Evolutionary conservation across 306 rosid species (phyloP).

Genomic region (Vicia sativa): DNA sequence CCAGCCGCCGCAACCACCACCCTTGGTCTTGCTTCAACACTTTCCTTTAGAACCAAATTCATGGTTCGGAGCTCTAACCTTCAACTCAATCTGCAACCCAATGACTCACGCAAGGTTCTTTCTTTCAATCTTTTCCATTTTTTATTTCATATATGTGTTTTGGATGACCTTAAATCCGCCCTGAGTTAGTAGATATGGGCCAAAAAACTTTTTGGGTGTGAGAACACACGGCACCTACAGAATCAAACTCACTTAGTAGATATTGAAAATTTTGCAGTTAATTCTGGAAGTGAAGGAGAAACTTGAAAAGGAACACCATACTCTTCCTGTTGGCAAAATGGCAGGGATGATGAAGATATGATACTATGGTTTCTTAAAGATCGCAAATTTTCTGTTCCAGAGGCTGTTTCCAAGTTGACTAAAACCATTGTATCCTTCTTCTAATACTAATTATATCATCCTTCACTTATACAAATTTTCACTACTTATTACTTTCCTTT

Average conservation of each 20-base stretch:
- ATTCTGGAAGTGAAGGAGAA: constrained; percentile 80
- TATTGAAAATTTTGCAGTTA: constrained; percentile 57
- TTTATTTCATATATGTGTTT: not conserved
- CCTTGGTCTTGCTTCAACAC: constrained; percentile 42
- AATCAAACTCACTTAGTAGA: too few species aligned
- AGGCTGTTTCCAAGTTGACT: constrained; percentile 66
- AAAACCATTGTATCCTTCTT: constrained; percentile 85
- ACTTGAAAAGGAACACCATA: constrained; percentile 61
- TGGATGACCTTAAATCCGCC: too few species aligned
- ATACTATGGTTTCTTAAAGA: constrained; percentile 94
- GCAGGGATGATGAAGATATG: constrained; percentile 98
- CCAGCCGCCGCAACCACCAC: constrained; percentile 36
- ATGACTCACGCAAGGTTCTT: constrained; percentile 60
- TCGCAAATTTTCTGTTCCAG: constrained; percentile 68
- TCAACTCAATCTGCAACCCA: constrained; percentile 33
- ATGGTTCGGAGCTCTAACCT: constrained; percentile 49
- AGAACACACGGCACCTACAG: too few species aligned
- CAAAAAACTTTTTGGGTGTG: too few species aligned
- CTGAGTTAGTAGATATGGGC: too few species aligned
- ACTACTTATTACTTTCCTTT: constrained; percentile 40
- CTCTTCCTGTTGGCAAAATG: constrained; percentile 84
- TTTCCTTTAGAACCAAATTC: constrained; percentile 34
- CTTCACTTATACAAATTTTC: too few species aligned
- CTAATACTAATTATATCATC: not conserved
- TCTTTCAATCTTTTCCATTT: constrained; percentile 3